Conservation (phyloP, 345 rosid species). For the Acer campestre region DNA sequence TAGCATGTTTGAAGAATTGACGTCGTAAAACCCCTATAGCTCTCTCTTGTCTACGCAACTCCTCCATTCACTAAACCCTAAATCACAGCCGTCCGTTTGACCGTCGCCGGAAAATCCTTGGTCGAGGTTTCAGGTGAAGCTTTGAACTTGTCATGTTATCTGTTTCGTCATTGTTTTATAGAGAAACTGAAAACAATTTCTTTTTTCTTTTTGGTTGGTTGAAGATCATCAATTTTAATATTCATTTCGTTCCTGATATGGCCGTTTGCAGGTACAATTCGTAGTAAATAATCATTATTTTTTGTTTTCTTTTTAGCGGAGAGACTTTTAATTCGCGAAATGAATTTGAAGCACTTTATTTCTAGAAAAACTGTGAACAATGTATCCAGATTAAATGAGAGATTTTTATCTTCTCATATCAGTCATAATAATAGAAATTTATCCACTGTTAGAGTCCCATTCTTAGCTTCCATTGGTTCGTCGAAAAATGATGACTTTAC, state of each 20-base stretch:
- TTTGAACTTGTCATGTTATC: neutral
- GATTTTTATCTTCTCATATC: conserved; percentile 20
- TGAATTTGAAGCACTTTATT: conserved; percentile 47
- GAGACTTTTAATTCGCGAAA: neutral
- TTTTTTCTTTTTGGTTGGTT: neutral
- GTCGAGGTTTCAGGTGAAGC: neutral
- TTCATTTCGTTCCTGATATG: neutral
- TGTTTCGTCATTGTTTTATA: neutral
- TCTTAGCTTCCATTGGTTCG: conserved; percentile 15
- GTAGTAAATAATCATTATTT: neutral
- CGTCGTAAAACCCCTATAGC: neutral
- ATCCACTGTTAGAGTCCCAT: conserved; percentile 30
- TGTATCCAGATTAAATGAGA: conserved; percentile 35
- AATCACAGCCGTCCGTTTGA: neutral
- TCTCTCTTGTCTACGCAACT: neutral
- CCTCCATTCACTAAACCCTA: conserved; percentile 7
- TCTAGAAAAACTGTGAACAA: conserved; percentile 39
- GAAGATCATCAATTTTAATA: neutral
- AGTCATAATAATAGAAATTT: conserved; percentile 20
- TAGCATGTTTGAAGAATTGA: neutral
- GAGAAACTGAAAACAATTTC: neutral
- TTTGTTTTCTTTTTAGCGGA: neutral
- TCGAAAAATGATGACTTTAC: conserved; percentile 13
- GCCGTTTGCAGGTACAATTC: conserved; percentile 11
- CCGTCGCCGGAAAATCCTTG: neutral